Conservation (phyloP, 2,329 filamentous ascomycete genomes). For the Diaporthe longicolla region DNA sequence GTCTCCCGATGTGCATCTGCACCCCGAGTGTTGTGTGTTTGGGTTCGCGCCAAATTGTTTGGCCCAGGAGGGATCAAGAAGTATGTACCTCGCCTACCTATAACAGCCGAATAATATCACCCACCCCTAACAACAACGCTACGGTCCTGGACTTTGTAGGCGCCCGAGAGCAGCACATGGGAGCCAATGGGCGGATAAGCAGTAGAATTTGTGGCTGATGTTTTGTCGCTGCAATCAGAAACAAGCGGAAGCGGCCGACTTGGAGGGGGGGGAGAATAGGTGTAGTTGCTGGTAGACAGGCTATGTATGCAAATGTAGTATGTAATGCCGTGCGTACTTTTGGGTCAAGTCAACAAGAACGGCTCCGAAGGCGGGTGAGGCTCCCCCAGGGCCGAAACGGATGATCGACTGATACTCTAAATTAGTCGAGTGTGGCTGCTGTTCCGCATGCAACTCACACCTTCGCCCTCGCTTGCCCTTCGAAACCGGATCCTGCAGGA, state of each 20-base stretch:
- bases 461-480: neutral
- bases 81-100: slow-evolving; percentile 40
- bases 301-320: neutral
- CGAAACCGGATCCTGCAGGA: slow-evolving; percentile 30
- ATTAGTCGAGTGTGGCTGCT: slow-evolving; percentile 28
- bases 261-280: neutral
- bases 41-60: slow-evolving; percentile 5
- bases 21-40: slow-evolving; percentile 30
- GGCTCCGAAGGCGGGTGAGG: slow-evolving; percentile 27
- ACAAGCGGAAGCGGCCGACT: slow-evolving; percentile 13
- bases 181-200: slow-evolving; percentile 19
- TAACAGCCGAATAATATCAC: slow-evolving; percentile 50
- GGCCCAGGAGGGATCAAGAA: neutral
- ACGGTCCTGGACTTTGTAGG: slow-evolving; percentile 42
- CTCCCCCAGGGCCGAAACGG: slow-evolving; percentile 14
- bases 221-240: slow-evolving; percentile 17
- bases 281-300: neutral
- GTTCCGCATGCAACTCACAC: slow-evolving; percentile 33
- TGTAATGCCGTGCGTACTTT: neutral
- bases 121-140: slow-evolving; percentile 43
- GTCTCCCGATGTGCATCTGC: slow-evolving; percentile 14
- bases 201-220: slow-evolving; percentile 5
- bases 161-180: slow-evolving; percentile 44
- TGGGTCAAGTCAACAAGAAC: slow-evolving; percentile 21
- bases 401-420: slow-evolving; percentile 36